Conservation (phyloP, 306 rosid species). For the Vachellia collinsii region DNA sequence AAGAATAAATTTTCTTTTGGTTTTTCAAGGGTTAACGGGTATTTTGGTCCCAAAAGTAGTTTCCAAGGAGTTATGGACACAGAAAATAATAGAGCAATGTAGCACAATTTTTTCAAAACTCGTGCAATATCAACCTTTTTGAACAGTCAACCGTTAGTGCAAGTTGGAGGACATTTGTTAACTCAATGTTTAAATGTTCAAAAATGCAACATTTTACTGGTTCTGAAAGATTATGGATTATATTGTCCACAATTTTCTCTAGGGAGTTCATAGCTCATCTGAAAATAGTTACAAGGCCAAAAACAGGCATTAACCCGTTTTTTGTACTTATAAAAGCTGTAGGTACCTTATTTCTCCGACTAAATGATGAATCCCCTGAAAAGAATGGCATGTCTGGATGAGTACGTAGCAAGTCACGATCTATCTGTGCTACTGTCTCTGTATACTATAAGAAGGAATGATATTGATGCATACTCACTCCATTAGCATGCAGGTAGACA, state of each 20-base stretch:
- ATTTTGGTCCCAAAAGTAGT: not conserved
- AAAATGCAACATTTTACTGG: not conserved
- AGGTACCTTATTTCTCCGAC: constrained; percentile 67
- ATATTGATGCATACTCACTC: constrained; percentile 26
- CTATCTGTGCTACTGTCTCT: constrained; percentile 76
- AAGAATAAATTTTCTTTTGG: not conserved
- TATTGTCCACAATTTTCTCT: not conserved
- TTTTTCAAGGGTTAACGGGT: not conserved
- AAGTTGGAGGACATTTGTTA: not conserved
- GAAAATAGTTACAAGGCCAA: not conserved
- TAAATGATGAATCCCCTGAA: constrained; percentile 64
- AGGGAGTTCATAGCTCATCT: not conserved
- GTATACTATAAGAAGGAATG: constrained; percentile 53
- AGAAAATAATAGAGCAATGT: not conserved
- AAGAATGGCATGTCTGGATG: constrained; percentile 85
- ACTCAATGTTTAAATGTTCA: not conserved
- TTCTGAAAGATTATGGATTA: not conserved
- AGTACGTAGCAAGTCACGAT: constrained; percentile 78
- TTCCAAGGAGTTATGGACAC: not conserved
- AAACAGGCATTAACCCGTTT: not conserved
- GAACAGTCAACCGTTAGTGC: not conserved
- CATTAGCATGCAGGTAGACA: constrained; percentile 15
- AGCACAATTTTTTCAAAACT: not conserved
- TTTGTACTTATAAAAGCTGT: not conserved
- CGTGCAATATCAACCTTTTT: not conserved